Evolutionary conservation across 495 filamentous ascomycete genomes (phyloP), one percentile per base, ranked within the genome.

Genomic region (Daldinia vernicosa): DNA sequence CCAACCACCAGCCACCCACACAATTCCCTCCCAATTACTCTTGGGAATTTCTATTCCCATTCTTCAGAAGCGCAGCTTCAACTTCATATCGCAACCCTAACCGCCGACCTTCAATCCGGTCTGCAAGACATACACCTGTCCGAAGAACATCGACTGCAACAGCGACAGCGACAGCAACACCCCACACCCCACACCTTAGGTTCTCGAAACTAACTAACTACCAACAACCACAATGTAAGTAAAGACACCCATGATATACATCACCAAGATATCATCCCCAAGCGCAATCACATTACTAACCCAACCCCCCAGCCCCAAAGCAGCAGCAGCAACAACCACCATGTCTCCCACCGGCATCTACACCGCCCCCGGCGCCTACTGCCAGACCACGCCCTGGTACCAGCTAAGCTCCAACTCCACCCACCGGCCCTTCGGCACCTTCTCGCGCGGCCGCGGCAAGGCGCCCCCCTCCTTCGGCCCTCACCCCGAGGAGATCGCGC

Each of bases 401-500:
- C 3, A 11, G 9, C 56, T 12, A 1, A 30, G 24, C 55, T 9
- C 60, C 12, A 8, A 32, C 17, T 12, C 5, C 27, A 3, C 39
- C 28, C 27, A 59, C 51, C 65, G 60, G 4, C 70, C 62, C n/a
- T 70, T 66, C 63, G 22, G 1, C 12, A n/a, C 63, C 52, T 72
- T 66, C 65, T 24, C 60, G 0, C 12, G 39, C 12, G 39, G 55
- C 50, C 6, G 3, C 1, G 24, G 61, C 6, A 60, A 27, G 6
- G n/a, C 50, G 1, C 32, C 54, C 0, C 53, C 57, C 0, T n/a
- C n/a, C 39, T 22, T 43, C 32, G 9, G 9, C 9, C 3, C 11
- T 0, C 9, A 1, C 1, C 32, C 32, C 8, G 1, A 11, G 32
- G 32, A 72, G 53, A 22, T 24, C 0, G 59, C 22, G 8, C 22